Percentiles rank a stretch among this genome's conserved stretches.
phyloP scores from a whole-genome alignment of 352 stramenopile species.

The Albugo candida region DNA sequence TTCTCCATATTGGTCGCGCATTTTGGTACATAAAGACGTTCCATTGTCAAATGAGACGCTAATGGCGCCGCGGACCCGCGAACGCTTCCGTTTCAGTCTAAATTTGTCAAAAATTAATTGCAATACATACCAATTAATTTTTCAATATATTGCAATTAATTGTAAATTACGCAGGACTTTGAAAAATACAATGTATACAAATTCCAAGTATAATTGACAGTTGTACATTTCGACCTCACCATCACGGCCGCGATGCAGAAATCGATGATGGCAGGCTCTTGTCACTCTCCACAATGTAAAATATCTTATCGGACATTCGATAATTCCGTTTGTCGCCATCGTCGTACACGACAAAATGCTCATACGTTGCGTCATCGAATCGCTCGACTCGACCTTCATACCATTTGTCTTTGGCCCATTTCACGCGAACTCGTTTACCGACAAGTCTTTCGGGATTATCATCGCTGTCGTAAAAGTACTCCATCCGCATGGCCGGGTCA shows the following conservation, averaged over 20 bases:
- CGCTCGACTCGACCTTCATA: constrained; percentile 59
- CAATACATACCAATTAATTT: too few relatives aligned
- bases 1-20: constrained; percentile 77
- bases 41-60: too few relatives aligned
- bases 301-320: constrained; percentile 78
- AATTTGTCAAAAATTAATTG: too few relatives aligned
- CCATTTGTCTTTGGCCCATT: constrained; percentile 81
- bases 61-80: too few relatives aligned
- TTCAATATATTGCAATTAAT: too few relatives aligned
- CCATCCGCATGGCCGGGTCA: constrained; percentile 7
- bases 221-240: not conserved
- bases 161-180: too few relatives aligned
- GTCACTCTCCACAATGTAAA: constrained; percentile 39
- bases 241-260: not conserved
- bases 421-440: constrained; percentile 64
- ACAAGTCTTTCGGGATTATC: constrained; percentile 72
- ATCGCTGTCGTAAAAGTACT: constrained; percentile 80
- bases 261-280: not conserved
- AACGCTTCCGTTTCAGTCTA: not conserved
- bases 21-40: constrained; percentile 17
- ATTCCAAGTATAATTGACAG: too few relatives aligned
- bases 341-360: constrained; percentile 72
- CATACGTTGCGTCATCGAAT: constrained; percentile 63
- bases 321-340: constrained; percentile 76
- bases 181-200: too few relatives aligned